These are phyloP conservation scores for Lycium ferocissimum DNA, from an alignment of 257 asterid species.

Conservation along the genomic window DNA sequence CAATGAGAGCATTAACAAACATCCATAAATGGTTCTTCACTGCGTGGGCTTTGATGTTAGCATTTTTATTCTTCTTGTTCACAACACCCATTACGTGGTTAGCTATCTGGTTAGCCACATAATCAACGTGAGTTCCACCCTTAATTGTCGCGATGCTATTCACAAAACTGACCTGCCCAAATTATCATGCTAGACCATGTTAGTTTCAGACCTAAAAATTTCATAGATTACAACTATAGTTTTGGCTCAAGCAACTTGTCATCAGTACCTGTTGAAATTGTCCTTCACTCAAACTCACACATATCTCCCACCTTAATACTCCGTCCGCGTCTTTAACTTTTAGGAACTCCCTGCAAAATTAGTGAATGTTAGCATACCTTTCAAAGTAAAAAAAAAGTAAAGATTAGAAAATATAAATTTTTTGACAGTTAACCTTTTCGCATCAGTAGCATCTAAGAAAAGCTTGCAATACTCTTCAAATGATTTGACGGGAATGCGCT, in stretches of 20 bases:
- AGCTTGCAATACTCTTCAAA: conserved; percentile 83
- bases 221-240: background rate
- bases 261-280: conserved; percentile 87
- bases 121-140: conserved; percentile 99
- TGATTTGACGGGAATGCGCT: conserved; percentile 68
- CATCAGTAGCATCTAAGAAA: conserved; percentile 59
- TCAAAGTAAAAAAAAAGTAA: conserved; percentile 2
- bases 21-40: conserved; percentile 95
- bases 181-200: background rate
- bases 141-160: conserved; percentile 90
- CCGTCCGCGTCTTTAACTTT: conserved; percentile 56
- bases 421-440: conserved; percentile 57
- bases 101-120: conserved; percentile 84
- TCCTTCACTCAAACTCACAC: conserved; percentile 92
- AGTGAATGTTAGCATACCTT: background rate
- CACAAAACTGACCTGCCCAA: conserved; percentile 89
- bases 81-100: conserved; percentile 69
- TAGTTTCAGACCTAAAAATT: background rate
- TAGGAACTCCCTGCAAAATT: conserved; percentile 64
- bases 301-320: conserved; percentile 78
- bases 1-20: conserved; percentile 96
- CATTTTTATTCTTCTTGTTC: conserved; percentile 77
- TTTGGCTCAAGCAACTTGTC: background rate
- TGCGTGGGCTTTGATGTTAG: conserved; percentile 75
- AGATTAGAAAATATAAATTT: background rate